Evolutionary conservation across 768 basidiomycete species (phyloP), one percentile per base, ranked within the genome.

Genomic region (Galerina sulciceps): DNA sequence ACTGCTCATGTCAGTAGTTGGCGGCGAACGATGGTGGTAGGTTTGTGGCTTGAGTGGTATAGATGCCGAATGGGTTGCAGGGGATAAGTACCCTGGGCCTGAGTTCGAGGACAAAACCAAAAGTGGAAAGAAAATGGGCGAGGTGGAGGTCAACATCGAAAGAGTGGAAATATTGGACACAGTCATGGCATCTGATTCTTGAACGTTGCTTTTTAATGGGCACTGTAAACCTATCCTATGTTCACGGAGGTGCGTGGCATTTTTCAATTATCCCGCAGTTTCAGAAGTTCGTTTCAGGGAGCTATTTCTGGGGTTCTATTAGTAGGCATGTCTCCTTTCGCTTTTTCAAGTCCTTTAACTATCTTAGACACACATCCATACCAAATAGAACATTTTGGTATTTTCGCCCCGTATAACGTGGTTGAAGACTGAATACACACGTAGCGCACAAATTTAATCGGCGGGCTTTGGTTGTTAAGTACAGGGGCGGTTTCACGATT

Each of bases 11-110:
- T 71, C 77, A 26, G 82, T 90, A 13, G 87, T 90, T 10, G 92
- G 92, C 23, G 92, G 91, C 2, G 84, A 85, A 56, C 79, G 86
- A 55, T 94, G 91, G 92, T 93, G 91, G 92, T 90, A 92, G 72
- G 85, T 91, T 34, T 80, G 90, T 40, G 87, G 88, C 6, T 73
- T 90, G 31, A 81, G 84, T 54, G 90, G 90, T 2, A 74, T 91
- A 1, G 88, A 91, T 58, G 84, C 75, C 2, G 85, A 86, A 67
- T 86, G 85, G 85, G 76, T 86, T 26, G 81, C 84, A 1, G 79
- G 85, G 64, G 79, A 79, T 61, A 76, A 81, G 37, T 80, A 79
- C 58, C 63, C 86, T 26, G 60, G 50, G 37, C 59, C 47, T 8
- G 61, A 67, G 17, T 60, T 64, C 1, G 62, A 63, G 35, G 42